These are phyloP conservation scores for Osmanthus fragrans DNA, from an alignment of 257 asterid genomes.

Conservation along the genomic window DNA sequence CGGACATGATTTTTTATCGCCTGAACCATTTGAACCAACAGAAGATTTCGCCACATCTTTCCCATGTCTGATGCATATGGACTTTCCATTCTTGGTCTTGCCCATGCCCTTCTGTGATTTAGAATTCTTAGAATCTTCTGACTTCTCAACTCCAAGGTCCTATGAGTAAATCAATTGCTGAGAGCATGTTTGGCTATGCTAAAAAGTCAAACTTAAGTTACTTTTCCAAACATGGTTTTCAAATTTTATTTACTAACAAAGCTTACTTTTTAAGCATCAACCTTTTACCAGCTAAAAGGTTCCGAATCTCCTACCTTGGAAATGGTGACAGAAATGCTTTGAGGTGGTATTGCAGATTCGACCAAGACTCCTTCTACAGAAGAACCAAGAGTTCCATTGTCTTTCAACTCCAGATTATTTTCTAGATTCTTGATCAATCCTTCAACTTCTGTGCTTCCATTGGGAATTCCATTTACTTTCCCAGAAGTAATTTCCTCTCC, in stretches of 20 bases:
- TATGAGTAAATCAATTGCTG: background rate
- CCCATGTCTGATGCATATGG: constrained; percentile 25
- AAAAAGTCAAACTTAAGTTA: too few relatives aligned
- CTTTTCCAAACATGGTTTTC: too few relatives aligned
- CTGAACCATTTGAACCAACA: constrained; percentile 41
- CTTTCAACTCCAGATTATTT: constrained; percentile 28
- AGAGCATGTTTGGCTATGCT: too few relatives aligned
- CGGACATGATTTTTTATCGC: constrained; percentile 31
- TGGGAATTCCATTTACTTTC: too few relatives aligned
- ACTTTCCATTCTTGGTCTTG: constrained; percentile 28
- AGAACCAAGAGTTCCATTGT: background rate
- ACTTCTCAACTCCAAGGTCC: background rate
- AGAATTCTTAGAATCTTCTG: background rate
- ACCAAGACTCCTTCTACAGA: constrained; percentile 21
- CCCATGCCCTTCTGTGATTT: constrained; percentile 4
- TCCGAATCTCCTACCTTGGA: constrained; percentile 30
- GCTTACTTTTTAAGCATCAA: background rate
- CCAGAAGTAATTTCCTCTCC: too few relatives aligned
- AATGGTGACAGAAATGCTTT: constrained; percentile 27
- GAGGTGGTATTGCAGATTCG: constrained; percentile 30
- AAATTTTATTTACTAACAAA: too few relatives aligned
- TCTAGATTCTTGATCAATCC: too few relatives aligned
- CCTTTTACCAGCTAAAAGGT: background rate
- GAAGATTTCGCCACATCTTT: constrained; percentile 33
- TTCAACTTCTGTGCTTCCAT: too few relatives aligned